phyloP scores from a whole-genome alignment of 2,329 filamentous ascomycete species.

The Raffaelea albimanens region DNA sequence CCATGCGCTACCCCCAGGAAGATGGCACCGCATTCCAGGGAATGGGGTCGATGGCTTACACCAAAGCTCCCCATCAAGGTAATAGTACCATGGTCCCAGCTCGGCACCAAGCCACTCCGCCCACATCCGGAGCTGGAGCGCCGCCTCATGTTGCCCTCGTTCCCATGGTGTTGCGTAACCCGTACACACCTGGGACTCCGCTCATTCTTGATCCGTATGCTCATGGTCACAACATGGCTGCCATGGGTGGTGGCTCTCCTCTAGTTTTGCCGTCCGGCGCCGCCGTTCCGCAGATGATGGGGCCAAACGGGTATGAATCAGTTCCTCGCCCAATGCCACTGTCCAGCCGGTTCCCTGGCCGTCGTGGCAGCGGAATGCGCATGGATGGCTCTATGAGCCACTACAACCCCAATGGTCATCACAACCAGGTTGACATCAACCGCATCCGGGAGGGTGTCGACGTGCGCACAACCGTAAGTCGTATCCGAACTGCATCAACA shows the following conservation, averaged over 20 bases:
- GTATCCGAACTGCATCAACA: background rate
- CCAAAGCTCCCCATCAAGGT: constrained; percentile 1
- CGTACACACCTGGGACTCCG: constrained; percentile 19
- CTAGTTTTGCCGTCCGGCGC: constrained; percentile 8
- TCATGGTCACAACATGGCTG: constrained; percentile 16
- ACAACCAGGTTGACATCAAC: constrained; percentile 53
- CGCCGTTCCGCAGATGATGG: constrained; percentile 1
- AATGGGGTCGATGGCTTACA: background rate
- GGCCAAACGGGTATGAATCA: constrained; percentile 23
- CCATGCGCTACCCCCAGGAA: constrained; percentile 10
- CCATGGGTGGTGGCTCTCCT: constrained; percentile 14
- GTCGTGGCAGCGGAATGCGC: constrained; percentile 41
- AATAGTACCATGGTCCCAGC: constrained; percentile 1
- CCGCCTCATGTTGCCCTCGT: constrained; percentile 25
- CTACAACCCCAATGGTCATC: constrained; percentile 39
- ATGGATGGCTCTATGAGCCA: constrained; percentile 31
- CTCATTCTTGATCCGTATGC: constrained; percentile 25
- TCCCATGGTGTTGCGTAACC: constrained; percentile 24
- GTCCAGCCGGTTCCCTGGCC: constrained; percentile 27
- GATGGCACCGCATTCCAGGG: constrained; percentile 1
- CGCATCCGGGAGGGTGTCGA: constrained; percentile 58
- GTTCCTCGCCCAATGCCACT: constrained; percentile 27
- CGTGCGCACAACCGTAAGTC: constrained; percentile 63
- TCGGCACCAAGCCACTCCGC: constrained; percentile 9
- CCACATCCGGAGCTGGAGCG: constrained; percentile 15